Base-by-base conservation (phyloP, 2,329 filamentous ascomycete genomes). In the Alternaria triticimaculans region DNA sequence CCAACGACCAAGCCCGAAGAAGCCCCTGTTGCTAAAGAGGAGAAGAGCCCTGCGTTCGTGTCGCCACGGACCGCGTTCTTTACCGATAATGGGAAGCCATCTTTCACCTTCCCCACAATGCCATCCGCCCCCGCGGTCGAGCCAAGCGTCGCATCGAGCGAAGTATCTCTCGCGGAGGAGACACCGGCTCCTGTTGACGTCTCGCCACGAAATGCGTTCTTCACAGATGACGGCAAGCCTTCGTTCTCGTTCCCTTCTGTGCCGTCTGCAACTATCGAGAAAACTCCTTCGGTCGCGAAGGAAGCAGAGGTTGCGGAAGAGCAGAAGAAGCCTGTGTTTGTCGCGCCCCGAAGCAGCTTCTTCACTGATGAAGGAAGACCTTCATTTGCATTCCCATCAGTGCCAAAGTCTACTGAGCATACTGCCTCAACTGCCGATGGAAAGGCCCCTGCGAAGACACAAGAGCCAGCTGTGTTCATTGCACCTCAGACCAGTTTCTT, bases 341-440 rank as follows among this genome's bases (percentile, higher is more conserved):
- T 62, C 15, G 50, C 49, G 21, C 69, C 67, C 3, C 60, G 53
- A 10, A 68, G 60, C 7, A 55, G 18, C 0, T 66, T 58, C 55
- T 66, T 66, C 21, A 58, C 57, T 21, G 64, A 66, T 58, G 44
- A 56, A 37, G 64, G 64, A 18, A 66, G 50, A 15, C 64, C 64
- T 9, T 37, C 57, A 5, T 66, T 66, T 21, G 49, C 54, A 6
- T 63, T 61, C 54, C 54, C 54, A 30, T 46, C 54, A 30, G 18
- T 30, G 12, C 33, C 49, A 12, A 50, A 15, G 14, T 26, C 55
- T 2, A n/a, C 26, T 11, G 41, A 55, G 26, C 37, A 45, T 6
- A 25, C 10, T 14, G 26, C 9, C 11, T 11, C 45, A 12, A 26
- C 9, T 14, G 20, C 18, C 10, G 26, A 33, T n/a, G 51, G 57